Percentiles rank a stretch among this genome's conserved stretches.
Evolutionary conservation across 73 alveolate species (phyloP).

Genomic region (Breviolum minutum): DNA sequence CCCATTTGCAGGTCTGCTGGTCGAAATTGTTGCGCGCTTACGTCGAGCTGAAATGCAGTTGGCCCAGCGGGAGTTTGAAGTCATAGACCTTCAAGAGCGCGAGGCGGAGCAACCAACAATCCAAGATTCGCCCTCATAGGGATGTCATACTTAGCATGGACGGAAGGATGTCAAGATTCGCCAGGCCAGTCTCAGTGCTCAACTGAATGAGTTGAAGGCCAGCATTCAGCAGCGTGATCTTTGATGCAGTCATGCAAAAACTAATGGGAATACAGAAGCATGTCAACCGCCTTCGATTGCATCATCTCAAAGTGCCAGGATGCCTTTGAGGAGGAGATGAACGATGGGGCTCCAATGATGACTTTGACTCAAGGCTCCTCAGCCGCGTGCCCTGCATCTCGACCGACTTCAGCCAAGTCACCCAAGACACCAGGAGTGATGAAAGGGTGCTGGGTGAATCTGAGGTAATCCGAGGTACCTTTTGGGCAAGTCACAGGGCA

Average conservation of each 20-base stretch:
- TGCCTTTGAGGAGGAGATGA: slow-evolving; percentile 49
- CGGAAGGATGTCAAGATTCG: neutral
- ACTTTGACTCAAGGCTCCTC: neutral
- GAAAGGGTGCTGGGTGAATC: neutral
- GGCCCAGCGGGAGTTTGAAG: slow-evolving; percentile 49
- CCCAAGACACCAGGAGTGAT: slow-evolving; percentile 19
- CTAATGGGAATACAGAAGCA: too few species aligned
- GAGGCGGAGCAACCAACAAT: slow-evolving; percentile 11
- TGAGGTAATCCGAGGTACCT: too few species aligned
- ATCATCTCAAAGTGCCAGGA: neutral
- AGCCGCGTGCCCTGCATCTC: neutral
- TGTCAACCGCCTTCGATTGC: too few species aligned
- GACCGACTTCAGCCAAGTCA: slow-evolving; percentile 7
- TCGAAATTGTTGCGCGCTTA: slow-evolving; percentile 57
- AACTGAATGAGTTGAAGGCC: slow-evolving; percentile 6
- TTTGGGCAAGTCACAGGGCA: too few species aligned
- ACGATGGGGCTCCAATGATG: slow-evolving; percentile 1
- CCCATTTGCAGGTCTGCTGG: slow-evolving; percentile 38
- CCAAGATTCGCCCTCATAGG: neutral
- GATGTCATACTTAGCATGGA: neutral
- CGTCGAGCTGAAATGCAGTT: slow-evolving; percentile 31
- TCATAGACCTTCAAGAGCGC: slow-evolving; percentile 18
- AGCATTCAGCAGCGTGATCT: neutral
- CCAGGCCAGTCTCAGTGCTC: slow-evolving; percentile 18
- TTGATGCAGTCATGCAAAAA: too few species aligned